Percentiles rank a stretch among this genome's conserved stretches.
These are phyloP conservation scores for Syzygium grande DNA, from an alignment of 345 rosid species.

Conservation along the genomic window DNA sequence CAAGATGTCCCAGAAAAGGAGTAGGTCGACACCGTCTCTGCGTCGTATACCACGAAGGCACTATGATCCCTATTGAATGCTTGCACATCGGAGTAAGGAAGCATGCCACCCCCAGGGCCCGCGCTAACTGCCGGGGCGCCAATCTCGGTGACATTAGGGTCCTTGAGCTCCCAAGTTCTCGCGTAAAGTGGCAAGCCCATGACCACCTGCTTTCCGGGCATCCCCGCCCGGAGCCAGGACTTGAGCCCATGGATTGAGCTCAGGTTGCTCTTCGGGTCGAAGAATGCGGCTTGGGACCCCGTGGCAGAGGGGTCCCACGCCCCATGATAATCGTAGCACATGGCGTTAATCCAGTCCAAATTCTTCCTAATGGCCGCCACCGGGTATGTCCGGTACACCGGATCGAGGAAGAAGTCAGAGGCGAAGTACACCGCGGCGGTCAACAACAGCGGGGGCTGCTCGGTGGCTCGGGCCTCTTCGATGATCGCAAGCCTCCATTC, in stretches of 20 bases:
- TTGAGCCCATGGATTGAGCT: conserved; percentile 43
- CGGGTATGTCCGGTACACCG: conserved; percentile 19
- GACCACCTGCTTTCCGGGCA: conserved; percentile 18
- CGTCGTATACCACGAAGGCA: conserved; percentile 29
- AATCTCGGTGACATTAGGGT: conserved; percentile 25
- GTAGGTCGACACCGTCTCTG: conserved; percentile 29
- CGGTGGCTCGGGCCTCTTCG: conserved; percentile 25
- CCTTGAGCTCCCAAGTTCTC: conserved; percentile 41
- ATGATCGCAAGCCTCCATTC: conserved; percentile 36
- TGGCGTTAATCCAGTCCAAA: conserved; percentile 37
- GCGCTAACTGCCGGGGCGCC: conserved; percentile 22
- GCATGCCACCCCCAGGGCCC: conserved; percentile 29
- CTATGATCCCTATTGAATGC: conserved; percentile 19
- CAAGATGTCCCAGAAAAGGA: conserved; percentile 25
- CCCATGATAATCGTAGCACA: conserved; percentile 53
- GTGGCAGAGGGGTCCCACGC: conserved; percentile 28
- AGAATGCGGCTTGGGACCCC: conserved; percentile 41
- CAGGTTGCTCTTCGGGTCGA: conserved; percentile 34
- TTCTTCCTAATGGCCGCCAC: conserved; percentile 13
- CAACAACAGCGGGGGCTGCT: conserved; percentile 25
- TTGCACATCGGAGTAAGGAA: conserved; percentile 9
- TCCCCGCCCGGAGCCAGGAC: conserved; percentile 39
- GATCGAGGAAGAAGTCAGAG: conserved; percentile 14
- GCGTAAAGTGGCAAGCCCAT: conserved; percentile 57
- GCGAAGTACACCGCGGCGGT: conserved; percentile 54